These are phyloP conservation scores for Poa annua DNA, from an alignment of 176 grass and related monocot species.

Conservation along the genomic window DNA sequence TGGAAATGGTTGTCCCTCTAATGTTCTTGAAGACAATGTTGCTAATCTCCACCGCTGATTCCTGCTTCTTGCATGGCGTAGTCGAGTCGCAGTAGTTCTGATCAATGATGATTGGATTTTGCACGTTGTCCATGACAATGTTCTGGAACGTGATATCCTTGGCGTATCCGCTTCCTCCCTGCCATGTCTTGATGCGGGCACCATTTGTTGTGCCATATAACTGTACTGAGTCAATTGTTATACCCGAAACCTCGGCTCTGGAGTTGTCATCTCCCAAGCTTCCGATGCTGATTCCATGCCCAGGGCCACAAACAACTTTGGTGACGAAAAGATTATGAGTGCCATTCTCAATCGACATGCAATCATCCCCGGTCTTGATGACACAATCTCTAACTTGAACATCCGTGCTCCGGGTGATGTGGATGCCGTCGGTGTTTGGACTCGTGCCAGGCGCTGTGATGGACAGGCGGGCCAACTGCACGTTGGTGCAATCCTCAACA, in stretches of 20 bases:
- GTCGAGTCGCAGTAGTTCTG: constrained; percentile 58
- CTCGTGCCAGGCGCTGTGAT: constrained; percentile 42
- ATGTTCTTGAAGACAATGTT: constrained; percentile 60
- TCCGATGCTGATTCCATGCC: constrained; percentile 64
- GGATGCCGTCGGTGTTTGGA: constrained; percentile 59
- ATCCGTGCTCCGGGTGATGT: constrained; percentile 34
- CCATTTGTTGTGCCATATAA: constrained; percentile 60
- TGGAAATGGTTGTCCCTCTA: constrained; percentile 56
- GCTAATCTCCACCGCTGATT: constrained; percentile 60
- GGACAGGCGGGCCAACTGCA: background rate
- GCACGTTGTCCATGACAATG: constrained; percentile 47
- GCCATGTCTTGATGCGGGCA: constrained; percentile 75
- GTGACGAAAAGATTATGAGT: background rate
- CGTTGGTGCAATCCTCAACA: constrained; percentile 37
- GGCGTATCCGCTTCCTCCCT: constrained; percentile 60
- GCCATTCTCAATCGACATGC: constrained; percentile 51
- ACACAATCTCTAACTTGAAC: constrained; percentile 38
- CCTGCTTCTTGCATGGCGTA: constrained; percentile 34
- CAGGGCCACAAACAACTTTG: constrained; percentile 35
- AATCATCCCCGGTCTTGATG: constrained; percentile 52
- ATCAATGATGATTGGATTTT: constrained; percentile 67
- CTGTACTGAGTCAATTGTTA: constrained; percentile 38
- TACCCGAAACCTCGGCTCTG: constrained; percentile 43
- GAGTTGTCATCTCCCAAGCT: constrained; percentile 53
- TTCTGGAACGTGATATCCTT: constrained; percentile 60